Percentiles rank a stretch among this genome's conserved stretches.
Evolutionary conservation across 169 alveolate species (phyloP).

Genomic region (Eimeria sp.): DNA sequence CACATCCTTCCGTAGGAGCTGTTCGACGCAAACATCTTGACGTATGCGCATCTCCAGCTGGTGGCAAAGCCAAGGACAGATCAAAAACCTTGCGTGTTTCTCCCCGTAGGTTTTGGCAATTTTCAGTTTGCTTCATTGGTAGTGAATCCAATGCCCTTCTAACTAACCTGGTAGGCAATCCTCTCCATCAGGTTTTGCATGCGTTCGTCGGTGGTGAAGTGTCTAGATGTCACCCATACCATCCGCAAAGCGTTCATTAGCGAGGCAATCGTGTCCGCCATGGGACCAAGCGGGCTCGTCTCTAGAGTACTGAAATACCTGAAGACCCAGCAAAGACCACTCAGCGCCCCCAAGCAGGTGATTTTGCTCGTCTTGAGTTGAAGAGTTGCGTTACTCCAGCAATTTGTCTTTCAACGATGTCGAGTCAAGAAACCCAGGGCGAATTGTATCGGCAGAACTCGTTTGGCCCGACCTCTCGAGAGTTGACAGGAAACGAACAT

Average conservation of each 20-base stretch:
- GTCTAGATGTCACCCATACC: constrained; percentile 88
- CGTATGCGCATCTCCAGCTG: constrained; percentile 63
- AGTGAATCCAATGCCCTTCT: neutral
- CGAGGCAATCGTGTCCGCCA: constrained; percentile 84
- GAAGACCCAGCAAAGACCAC: neutral
- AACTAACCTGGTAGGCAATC: constrained; percentile 87
- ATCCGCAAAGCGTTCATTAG: constrained; percentile 85
- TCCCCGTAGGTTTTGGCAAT: too few relatives aligned
- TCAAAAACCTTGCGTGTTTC: constrained; percentile 6
- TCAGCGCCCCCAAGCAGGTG: neutral
- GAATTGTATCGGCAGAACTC: neutral
- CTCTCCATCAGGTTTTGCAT: constrained; percentile 87
- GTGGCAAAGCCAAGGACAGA: neutral
- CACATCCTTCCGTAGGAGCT: constrained; percentile 38
- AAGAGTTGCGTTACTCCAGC: neutral
- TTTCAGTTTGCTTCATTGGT: neutral
- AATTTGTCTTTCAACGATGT: neutral
- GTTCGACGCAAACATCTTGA: constrained; percentile 63
- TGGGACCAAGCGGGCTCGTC: constrained; percentile 83
- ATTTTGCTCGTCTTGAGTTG: neutral
- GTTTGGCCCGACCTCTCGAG: constrained; percentile 89
- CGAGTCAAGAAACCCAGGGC: neutral
- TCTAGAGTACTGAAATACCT: constrained; percentile 86
- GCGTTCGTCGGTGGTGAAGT: constrained; percentile 87
- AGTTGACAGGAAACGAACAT: constrained; percentile 95